phyloP scores from a whole-genome alignment of 352 stramenopile genomes.

The Phytophthora litchii region DNA sequence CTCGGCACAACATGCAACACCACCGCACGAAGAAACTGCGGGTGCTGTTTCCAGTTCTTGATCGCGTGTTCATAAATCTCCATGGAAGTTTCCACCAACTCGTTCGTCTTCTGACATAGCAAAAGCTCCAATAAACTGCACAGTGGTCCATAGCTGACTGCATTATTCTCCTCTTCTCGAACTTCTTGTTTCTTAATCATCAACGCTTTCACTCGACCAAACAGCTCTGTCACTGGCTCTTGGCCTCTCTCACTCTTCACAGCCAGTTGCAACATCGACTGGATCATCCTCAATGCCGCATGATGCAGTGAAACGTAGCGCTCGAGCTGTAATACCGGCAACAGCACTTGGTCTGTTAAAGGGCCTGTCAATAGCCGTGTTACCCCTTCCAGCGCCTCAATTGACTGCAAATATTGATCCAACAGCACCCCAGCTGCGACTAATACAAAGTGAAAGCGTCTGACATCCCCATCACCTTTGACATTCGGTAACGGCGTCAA shows the following conservation, averaged over 20 bases:
- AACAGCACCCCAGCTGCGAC: constrained; percentile 40
- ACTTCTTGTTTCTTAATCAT: constrained; percentile 4
- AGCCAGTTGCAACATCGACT: constrained; percentile 24
- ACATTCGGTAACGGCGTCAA: constrained; percentile 43
- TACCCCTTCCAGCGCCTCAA: not conserved
- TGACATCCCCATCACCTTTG: constrained; percentile 22
- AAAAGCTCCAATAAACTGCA: constrained; percentile 56
- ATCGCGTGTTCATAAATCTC: constrained; percentile 51
- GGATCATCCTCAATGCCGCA: constrained; percentile 31
- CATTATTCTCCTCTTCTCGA: constrained; percentile 1
- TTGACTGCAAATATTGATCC: constrained; percentile 26
- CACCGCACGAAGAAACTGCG: constrained; percentile 54
- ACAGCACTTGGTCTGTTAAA: constrained; percentile 33
- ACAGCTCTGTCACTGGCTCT: constrained; percentile 9
- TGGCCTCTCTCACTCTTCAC: not conserved
- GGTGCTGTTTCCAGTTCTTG: constrained; percentile 38
- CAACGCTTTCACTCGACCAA: constrained; percentile 9
- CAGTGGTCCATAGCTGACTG: constrained; percentile 50
- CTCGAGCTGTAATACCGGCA: constrained; percentile 37
- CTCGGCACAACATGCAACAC: constrained; percentile 53
- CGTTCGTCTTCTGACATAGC: constrained; percentile 24
- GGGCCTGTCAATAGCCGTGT: constrained; percentile 10
- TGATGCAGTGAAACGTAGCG: constrained; percentile 36
- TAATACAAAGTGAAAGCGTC: constrained; percentile 54
- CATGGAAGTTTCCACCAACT: constrained; percentile 23